Evolutionary conservation across 208 protist genomes (phyloP), one percentile per base, ranked within the genome.

Genomic region (Herpetomonas tarakana): DNA sequence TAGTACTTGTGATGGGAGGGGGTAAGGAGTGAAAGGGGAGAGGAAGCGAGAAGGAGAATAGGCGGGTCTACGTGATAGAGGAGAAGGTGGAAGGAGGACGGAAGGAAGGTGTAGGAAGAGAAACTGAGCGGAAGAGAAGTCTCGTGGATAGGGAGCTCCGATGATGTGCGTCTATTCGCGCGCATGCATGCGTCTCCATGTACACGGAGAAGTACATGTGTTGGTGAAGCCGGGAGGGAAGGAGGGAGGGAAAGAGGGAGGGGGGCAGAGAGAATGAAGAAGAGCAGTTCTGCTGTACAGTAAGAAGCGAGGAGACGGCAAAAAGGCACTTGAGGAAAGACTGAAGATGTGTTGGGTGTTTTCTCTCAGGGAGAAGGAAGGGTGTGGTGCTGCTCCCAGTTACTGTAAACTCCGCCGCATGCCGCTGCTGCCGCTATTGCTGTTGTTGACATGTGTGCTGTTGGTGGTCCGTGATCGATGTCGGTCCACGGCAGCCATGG

Each of bases 401-500:
- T 16, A 55, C 35, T 41, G 35, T 6, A 18, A 14, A 18, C 9
- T 52, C 24, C 28, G 19, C 28, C 21, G 25, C 14, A 57, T 7
- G n/a, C n/a, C 28, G 25, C 35, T 41, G 35, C 35, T 41, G 35
- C 35, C 14, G 35, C 14, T 41, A 41, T 41, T 6, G 35, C 9
- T 41, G 35, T 6, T 41, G 35, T 41, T 41, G 35, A 18, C 9
- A 14, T 41, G 35, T 6, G 6, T 58, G 19, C 11, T 56, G 62
- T 18, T 52, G 46, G 30, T 45, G 35, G 19, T 57, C 19, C 28
- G n/a, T 18, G 58, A 58, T 51, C 57, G 61, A 57, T 85, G 79
- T 4, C 84, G 70, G 46, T 88, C 84, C 26, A 91, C 75, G 16
- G 84, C 72, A 0, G 67, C 66, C 25, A 91, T 87, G n/a, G 80